Conservation (phyloP, 129 eudicot genomes). For the Ambrosia trifida region DNA sequence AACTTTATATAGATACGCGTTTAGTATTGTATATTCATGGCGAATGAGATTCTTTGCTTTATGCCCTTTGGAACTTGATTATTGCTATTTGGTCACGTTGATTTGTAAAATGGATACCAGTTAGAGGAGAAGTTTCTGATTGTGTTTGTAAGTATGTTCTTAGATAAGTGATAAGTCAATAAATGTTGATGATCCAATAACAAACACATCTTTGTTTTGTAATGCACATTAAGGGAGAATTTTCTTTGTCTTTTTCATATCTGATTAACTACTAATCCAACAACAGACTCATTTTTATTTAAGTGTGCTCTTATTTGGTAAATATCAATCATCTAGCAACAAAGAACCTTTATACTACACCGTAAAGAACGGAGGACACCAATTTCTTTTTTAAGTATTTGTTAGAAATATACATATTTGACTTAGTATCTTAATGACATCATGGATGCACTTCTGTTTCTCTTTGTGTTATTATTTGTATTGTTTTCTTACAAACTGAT, state of each 20-base stretch:
- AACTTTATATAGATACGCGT: background rate
- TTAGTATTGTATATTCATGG: background rate
- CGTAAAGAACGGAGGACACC: background rate
- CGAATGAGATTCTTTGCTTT: background rate
- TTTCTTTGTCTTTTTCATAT: background rate
- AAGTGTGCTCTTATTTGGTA: background rate
- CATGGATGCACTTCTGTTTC: background rate
- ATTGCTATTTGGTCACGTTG: background rate
- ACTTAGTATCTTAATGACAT: background rate
- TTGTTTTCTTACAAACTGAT: background rate
- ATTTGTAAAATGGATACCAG: background rate
- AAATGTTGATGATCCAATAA: conserved; percentile 1
- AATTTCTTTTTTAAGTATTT: background rate
- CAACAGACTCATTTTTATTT: background rate
- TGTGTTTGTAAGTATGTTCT: background rate
- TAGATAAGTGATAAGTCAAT: background rate
- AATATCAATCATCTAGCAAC: background rate
- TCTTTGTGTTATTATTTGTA: background rate
- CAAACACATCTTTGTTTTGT: conserved; percentile 7
- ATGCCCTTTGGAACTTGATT: background rate
- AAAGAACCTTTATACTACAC: background rate
- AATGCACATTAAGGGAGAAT: background rate
- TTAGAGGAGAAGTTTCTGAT: background rate
- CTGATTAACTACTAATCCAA: background rate
- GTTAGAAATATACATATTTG: background rate